Conservation (phyloP, 2,329 filamentous ascomycete species). For the Botrytis medusae region DNA sequence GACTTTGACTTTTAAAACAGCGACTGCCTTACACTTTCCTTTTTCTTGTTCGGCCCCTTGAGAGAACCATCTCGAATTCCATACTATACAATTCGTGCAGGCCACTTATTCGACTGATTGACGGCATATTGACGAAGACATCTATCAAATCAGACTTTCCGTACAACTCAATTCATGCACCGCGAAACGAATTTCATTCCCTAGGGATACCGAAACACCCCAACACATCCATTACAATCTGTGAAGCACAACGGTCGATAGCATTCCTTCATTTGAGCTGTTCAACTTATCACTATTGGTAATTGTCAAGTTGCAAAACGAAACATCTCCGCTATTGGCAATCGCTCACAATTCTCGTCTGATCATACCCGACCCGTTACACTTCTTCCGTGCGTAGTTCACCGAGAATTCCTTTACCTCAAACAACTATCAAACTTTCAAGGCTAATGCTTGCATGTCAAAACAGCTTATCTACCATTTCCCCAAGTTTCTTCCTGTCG, state of each 20-base stretch:
- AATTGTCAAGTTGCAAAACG: conserved; percentile 9
- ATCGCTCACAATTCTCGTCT: conserved; percentile 10
- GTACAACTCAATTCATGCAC: conserved; percentile 19
- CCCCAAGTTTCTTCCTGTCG: conserved; percentile 11
- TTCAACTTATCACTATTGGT: background rate
- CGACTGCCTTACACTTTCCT: conserved; percentile 7
- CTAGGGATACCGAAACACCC: conserved; percentile 15
- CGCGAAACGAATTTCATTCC: conserved; percentile 17
- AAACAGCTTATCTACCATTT: conserved; percentile 10
- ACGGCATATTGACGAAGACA: background rate
- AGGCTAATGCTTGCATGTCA: conserved; percentile 20
- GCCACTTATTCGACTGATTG: conserved; percentile 16
- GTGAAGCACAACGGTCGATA: conserved; percentile 10
- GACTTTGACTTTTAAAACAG: conserved; percentile 11
- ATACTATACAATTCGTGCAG: conserved; percentile 18
- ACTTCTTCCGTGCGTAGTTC: conserved; percentile 20
- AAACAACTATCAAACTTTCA: conserved; percentile 11
- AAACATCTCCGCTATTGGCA: conserved; percentile 10
- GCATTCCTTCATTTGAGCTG: background rate
- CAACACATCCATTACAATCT: conserved; percentile 9
- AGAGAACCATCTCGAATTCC: background rate
- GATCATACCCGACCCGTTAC: conserved; percentile 11
- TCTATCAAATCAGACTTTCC: background rate
- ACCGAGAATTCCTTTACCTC: conserved; percentile 10
- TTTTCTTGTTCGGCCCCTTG: background rate